Percentiles rank a stretch among this genome's conserved stretches.
Evolutionary conservation across 805 yeast genomes (phyloP).

Genomic region (Scheffersomyces stipitis): DNA sequence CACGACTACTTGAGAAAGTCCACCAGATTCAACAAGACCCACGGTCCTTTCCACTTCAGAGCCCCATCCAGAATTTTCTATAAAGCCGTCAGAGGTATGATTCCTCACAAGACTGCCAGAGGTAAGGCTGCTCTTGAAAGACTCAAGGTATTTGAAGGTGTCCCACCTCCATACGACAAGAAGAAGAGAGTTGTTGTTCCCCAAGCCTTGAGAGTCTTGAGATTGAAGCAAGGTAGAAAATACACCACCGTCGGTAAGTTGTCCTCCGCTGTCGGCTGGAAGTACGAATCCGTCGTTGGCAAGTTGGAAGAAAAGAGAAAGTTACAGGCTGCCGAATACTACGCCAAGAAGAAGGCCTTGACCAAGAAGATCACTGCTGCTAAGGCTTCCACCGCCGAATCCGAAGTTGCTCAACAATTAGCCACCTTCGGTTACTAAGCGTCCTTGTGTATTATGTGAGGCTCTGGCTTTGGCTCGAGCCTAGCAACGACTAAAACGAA

Average conservation of each 20-base stretch:
- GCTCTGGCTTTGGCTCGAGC: no score
- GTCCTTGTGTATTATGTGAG: constrained; percentile 1
- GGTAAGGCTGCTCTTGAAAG: constrained; percentile 99
- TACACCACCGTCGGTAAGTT: constrained; percentile 98
- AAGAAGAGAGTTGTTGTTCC: constrained; percentile 99
- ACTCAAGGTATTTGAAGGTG: constrained; percentile 99
- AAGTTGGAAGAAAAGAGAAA: constrained; percentile 99
- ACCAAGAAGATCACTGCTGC: constrained; percentile 90
- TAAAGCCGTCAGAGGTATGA: constrained; percentile 99
- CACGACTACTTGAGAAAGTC: constrained; percentile 99
- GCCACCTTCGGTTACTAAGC: constrained; percentile 96
- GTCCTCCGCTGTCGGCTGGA: constrained; percentile 98
- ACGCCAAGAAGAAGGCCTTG: constrained; percentile 97
- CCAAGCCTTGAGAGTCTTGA: constrained; percentile 97
- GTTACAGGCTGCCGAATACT: constrained; percentile 98
- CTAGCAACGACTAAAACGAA: background rate
- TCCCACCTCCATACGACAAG: constrained; percentile 99
- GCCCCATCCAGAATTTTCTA: constrained; percentile 99
- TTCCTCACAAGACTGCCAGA: constrained; percentile 99
- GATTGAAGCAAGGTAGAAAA: constrained; percentile 99
- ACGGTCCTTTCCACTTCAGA: constrained; percentile 99
- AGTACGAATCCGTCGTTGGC: constrained; percentile 97
- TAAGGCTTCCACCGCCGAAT: constrained; percentile 79
- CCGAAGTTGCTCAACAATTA: constrained; percentile 89
- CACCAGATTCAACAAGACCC: constrained; percentile 96